Base-by-base conservation (phyloP, 116 monocot species). In the Posidonia oceanica region DNA sequence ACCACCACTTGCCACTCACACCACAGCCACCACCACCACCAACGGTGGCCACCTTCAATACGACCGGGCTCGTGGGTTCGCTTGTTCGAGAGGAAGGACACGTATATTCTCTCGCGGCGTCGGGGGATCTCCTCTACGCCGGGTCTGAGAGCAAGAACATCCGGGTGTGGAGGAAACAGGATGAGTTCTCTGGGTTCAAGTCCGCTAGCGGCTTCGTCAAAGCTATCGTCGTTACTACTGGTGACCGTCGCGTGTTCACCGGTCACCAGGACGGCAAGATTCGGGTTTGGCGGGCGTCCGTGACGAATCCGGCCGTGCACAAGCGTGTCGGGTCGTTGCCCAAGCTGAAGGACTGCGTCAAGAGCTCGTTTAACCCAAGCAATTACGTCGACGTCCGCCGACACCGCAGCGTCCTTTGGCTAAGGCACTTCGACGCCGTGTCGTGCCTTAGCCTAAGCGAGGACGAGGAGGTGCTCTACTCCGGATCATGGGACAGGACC, bases 251-350 rank as follows among this genome's bases (percentile, higher is more conserved):
- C 48, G 80, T 93, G 60, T 86, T 84, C 77, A 84, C 80, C 18
- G 93, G 86, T 3, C 89, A 93, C 69, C 80, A 88, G 54, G 93
- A 88, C 59, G 93, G 89, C 0, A 84, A 83, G 74, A 83, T 93
- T 22, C 75, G 84, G 0, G 75, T 89, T 4, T 88, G 91, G 91
- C 36, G 59, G 40, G 69, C 71, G 7, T 76, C 81, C 14, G 37
- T 61, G 14, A 88, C 69, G 20, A 73, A 82, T 51, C 80, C 80
- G 1, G 51, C 72, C 17, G 61, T 65, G 7, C 80, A 88, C 79
- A 84, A 79, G 71, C 82, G 81, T 14, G 66, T 61, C 8, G 83
- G 77, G 20, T 73, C 69, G 12, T 80, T 93, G 1, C 86, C 86
- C 0, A 75, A 60, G 14, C 74, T 85, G 60, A 79, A 65, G 52